Evolutionary conservation across 305 asterid species (phyloP).

Genomic region (Solanum hybrid): DNA sequence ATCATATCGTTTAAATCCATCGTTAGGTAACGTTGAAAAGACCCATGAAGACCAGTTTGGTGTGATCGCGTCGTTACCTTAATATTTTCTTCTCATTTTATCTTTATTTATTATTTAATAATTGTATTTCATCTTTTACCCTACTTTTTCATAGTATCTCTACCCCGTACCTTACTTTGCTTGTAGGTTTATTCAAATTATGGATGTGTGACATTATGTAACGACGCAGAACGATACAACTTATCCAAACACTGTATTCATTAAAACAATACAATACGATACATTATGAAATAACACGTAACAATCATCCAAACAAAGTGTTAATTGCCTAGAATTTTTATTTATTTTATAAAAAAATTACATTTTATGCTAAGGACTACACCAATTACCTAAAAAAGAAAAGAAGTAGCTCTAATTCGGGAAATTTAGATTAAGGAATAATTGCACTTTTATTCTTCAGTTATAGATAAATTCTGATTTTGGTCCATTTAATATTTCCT

Average conservation of each 20-base stretch:
- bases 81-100: no score
- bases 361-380: neutral
- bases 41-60: neutral
- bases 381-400: neutral
- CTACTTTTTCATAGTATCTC: neutral
- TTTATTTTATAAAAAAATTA: no score
- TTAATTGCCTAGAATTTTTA: neutral
- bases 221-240: neutral
- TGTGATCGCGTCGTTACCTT: no score
- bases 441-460: neutral
- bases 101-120: no score
- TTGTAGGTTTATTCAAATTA: neutral
- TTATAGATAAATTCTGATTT: neutral
- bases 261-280: no score
- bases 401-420: neutral
- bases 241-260: no score
- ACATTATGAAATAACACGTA: no score
- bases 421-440: neutral
- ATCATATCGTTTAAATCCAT: no score
- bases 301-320: no score
- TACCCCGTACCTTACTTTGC: neutral
- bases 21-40: neutral
- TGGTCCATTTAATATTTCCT: neutral
- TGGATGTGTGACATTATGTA: neutral
- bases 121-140: no score